Conservation (phyloP, 306 rosid genomes). For the Vigna radiata region DNA sequence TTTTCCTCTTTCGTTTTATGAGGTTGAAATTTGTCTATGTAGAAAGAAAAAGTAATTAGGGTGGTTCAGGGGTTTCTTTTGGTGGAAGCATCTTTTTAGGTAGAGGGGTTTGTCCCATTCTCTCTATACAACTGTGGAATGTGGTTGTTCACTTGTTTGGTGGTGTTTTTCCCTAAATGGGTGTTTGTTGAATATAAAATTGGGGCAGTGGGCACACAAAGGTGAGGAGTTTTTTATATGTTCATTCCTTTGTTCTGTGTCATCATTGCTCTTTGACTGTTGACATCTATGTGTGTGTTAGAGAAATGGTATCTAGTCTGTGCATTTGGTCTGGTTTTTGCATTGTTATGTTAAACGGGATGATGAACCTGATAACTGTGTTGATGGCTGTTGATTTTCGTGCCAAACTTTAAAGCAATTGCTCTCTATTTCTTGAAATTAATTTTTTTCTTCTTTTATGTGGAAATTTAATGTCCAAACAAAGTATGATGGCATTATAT, state of each 20-base stretch:
- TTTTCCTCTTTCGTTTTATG: not conserved
- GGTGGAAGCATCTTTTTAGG: conserved; percentile 49
- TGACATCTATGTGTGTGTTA: conserved; percentile 40
- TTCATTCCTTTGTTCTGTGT: conserved; percentile 39
- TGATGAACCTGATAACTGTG: conserved; percentile 18
- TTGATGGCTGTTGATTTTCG: conserved; percentile 16
- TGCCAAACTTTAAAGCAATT: not conserved
- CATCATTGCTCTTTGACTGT: conserved; percentile 49
- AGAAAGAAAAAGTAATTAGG: conserved; percentile 7
- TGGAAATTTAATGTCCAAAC: not conserved
- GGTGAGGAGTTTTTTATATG: conserved; percentile 30
- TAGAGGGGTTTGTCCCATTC: conserved; percentile 35
- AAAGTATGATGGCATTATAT: conserved; percentile 7
- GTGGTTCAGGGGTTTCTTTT: conserved; percentile 45
- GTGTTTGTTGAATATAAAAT: conserved; percentile 55
- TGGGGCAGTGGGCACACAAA: conserved; percentile 49
- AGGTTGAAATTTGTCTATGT: conserved; percentile 28
- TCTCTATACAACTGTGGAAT: conserved; percentile 40
- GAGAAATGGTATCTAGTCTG: conserved; percentile 37
- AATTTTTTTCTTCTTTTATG: not conserved
- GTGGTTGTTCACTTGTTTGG: conserved; percentile 21
- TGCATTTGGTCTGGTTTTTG: conserved; percentile 27
- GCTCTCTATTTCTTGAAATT: conserved; percentile 9
- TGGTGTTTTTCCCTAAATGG: conserved; percentile 45
- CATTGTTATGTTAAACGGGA: conserved; percentile 43